Conservation (phyloP, 352 stramenopile genomes). For the Lagenidium giganteum region DNA sequence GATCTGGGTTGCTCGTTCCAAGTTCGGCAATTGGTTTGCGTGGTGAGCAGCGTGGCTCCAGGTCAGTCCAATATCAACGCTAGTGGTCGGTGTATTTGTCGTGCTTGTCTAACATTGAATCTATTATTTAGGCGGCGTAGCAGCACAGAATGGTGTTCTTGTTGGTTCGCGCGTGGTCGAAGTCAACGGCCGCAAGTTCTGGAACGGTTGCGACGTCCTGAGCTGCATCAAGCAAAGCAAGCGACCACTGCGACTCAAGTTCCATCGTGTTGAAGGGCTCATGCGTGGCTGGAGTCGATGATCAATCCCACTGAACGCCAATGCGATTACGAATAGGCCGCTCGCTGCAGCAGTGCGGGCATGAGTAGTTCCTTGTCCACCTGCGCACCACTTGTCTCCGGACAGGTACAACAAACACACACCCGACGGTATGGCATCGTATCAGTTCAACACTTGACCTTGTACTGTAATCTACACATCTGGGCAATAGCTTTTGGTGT, state of each 20-base stretch:
- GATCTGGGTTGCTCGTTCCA: constrained; percentile 60
- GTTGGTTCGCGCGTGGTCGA: constrained; percentile 62
- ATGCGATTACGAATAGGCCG: no score
- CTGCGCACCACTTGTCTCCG: no score
- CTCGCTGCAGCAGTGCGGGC: not conserved
- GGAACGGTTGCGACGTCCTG: constrained; percentile 45
- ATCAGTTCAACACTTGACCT: not conserved
- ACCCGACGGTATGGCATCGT: no score
- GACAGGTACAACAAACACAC: no score
- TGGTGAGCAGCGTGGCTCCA: constrained; percentile 55
- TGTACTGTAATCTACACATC: constrained; percentile 32
- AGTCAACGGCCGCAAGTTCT: constrained; percentile 51
- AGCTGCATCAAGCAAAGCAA: constrained; percentile 39
- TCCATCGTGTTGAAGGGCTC: constrained; percentile 74
- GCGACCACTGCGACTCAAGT: constrained; percentile 55
- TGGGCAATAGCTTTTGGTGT: constrained; percentile 23
- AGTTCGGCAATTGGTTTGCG: constrained; percentile 40
- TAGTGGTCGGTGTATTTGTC: not conserved
- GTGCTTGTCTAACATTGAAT: not conserved
- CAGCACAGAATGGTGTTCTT: constrained; percentile 47
- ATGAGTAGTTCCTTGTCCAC: no score
- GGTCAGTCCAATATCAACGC: constrained; percentile 9
- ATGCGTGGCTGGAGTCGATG: constrained; percentile 77
- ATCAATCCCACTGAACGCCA: no score
- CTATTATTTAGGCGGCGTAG: constrained; percentile 30